A percentile compares a stretch with the other conserved stretches of the same genome.
phyloP scores from a whole-genome alignment of 345 rosid genomes.

The Turritis glabra region DNA sequence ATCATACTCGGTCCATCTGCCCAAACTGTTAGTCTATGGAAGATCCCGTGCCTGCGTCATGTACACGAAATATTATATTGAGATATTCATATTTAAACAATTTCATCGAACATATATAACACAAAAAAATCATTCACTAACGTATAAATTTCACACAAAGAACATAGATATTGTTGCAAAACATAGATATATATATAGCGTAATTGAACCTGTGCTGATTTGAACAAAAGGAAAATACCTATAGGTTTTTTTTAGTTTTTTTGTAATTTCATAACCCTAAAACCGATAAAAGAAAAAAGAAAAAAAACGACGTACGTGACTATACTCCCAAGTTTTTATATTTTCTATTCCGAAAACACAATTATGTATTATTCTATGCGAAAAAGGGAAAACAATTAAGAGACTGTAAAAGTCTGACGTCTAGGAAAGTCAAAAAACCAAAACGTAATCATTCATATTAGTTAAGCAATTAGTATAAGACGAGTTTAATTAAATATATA shows the following conservation, averaged over 20 bases:
- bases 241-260: no score
- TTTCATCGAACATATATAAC: background rate
- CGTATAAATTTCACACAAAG: no score
- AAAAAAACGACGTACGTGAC: no score
- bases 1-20: conserved; percentile 83
- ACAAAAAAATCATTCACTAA: background rate
- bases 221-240: no score
- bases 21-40: conserved; percentile 68
- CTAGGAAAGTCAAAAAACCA: background rate
- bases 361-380: background rate
- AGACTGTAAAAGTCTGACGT: conserved; percentile 22
- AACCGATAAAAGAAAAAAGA: no score
- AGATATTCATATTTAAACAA: background rate
- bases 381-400: background rate
- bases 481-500: background rate
- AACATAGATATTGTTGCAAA: no score
- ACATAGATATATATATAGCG: no score
- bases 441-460: background rate
- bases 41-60: conserved; percentile 72
- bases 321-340: background rate
- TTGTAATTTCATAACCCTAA: no score
- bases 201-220: no score
- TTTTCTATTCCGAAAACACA: background rate
- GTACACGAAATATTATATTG: background rate
- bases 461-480: background rate